Evolutionary conservation across 2,329 filamentous ascomycete genomes (phyloP).

Genomic region (Fusarium temperatum): DNA sequence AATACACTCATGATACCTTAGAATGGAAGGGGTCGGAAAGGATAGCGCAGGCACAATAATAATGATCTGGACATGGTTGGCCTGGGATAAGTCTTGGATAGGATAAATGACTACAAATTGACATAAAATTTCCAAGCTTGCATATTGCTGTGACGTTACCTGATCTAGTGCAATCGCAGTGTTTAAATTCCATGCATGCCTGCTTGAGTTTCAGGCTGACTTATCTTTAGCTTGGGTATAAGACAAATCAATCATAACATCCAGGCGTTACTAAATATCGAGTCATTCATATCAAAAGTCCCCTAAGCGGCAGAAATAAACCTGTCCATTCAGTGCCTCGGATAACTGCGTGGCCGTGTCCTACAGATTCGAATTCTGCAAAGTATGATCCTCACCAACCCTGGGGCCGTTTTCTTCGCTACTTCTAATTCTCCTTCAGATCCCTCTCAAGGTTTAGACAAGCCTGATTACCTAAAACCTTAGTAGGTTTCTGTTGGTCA

Average conservation of each 20-base stretch:
- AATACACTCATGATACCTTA: not conserved
- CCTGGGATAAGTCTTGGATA: slow-evolving; percentile 18
- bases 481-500: not conserved
- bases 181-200: not conserved
- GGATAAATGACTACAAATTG: slow-evolving; percentile 10
- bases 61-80: slow-evolving; percentile 9
- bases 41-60: slow-evolving; percentile 6
- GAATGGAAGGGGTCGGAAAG: not conserved
- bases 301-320: not conserved
- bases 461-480: not conserved
- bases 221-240: not conserved
- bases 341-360: not conserved
- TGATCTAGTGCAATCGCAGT: too few relatives aligned
- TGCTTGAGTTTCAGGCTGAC: not conserved
- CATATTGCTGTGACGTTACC: not conserved
- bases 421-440: not conserved
- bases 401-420: not conserved
- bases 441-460: not conserved
- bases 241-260: not conserved
- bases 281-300: not conserved
- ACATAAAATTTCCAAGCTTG: not conserved
- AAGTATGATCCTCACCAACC: not conserved
- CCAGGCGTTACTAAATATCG: too few relatives aligned
- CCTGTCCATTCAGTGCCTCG: not conserved
- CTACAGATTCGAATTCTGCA: too few relatives aligned